phyloP scores from a whole-genome alignment of 164 flowering plant species.

The Chimonanthus salicifolius region DNA sequence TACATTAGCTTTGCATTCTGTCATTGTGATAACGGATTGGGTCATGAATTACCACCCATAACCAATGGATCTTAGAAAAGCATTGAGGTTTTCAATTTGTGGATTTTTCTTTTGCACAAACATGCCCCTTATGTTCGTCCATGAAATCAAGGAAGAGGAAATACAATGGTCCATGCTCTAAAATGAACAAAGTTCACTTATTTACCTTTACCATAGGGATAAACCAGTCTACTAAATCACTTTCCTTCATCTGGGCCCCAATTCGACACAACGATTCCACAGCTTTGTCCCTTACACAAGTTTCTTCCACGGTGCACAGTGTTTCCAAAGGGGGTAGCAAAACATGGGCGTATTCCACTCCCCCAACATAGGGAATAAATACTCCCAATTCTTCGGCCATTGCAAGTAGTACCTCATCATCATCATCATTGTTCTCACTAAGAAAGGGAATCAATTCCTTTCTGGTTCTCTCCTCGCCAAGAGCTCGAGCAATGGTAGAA shows the following conservation, averaged over 20 bases:
- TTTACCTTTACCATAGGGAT: conserved; percentile 84
- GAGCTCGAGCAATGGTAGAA: conserved; percentile 86
- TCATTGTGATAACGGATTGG: too few species aligned
- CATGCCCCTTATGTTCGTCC: too few species aligned
- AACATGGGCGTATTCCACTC: conserved; percentile 78
- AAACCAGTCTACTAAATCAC: conserved; percentile 73
- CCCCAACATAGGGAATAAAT: conserved; percentile 90
- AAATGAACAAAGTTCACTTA: background rate
- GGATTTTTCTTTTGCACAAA: too few species aligned
- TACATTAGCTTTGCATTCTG: too few species aligned
- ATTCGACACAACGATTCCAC: conserved; percentile 88
- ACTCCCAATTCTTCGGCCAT: conserved; percentile 95
- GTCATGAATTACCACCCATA: too few species aligned
- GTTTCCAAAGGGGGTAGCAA: conserved; percentile 80
- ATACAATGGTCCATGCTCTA: background rate
- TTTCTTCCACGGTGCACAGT: conserved; percentile 89
- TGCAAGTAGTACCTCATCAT: conserved; percentile 91
- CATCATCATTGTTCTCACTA: conserved; percentile 90
- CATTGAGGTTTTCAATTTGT: too few species aligned
- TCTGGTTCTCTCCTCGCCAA: conserved; percentile 86
- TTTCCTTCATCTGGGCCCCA: conserved; percentile 84
- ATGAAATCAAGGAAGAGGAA: background rate
- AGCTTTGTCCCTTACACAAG: conserved; percentile 91
- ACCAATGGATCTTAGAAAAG: too few species aligned
- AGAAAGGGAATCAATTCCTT: conserved; percentile 90